Percentiles rank a stretch among this genome's conserved stretches.
These are phyloP conservation scores for Wickerhamomyces bisporus DNA, from an alignment of 805 yeast genomes.

Conservation along the genomic window DNA sequence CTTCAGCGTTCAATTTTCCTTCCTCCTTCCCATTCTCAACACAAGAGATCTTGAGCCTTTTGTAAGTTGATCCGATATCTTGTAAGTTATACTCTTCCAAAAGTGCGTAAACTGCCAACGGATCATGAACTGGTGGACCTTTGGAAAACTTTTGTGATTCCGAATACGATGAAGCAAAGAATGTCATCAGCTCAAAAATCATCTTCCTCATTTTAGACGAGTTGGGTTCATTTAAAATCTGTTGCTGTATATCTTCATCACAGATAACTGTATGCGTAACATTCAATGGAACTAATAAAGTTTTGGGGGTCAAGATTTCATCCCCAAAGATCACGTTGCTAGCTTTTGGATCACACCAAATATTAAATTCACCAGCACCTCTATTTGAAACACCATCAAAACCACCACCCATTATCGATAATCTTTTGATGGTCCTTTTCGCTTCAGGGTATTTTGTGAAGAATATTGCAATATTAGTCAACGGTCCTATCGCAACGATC, in stretches of 20 bases:
- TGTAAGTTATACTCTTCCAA: slow-evolving; percentile 29
- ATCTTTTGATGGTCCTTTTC: slow-evolving; percentile 39
- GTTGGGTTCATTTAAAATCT: slow-evolving; percentile 32
- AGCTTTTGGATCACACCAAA: slow-evolving; percentile 72
- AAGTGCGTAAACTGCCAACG: slow-evolving; percentile 60
- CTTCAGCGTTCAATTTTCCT: slow-evolving; percentile 13
- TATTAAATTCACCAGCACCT: slow-evolving; percentile 68
- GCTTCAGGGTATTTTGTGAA: slow-evolving; percentile 51
- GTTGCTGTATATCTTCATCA: slow-evolving; percentile 33
- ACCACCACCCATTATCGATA: slow-evolving; percentile 79
- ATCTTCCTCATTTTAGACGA: slow-evolving; percentile 43
- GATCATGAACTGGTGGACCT: slow-evolving; percentile 83
- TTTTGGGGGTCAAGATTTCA: slow-evolving; percentile 37
- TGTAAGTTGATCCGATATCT: slow-evolving; percentile 15
- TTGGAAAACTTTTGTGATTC: slow-evolving; percentile 35
- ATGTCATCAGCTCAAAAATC: slow-evolving; percentile 48
- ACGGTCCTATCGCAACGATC: slow-evolving; percentile 70
- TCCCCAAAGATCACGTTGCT: slow-evolving; percentile 53
- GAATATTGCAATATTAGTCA: slow-evolving; percentile 65
- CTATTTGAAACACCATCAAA: slow-evolving; percentile 26
- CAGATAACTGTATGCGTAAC: slow-evolving; percentile 65
- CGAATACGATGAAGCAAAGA: slow-evolving; percentile 42
- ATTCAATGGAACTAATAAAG: slow-evolving; percentile 59
- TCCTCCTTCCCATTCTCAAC: slow-evolving; percentile 26
- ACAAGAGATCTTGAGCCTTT: slow-evolving; percentile 10